Conservation (phyloP, 2,329 filamentous ascomycete genomes). For the Pseudocercospora fijiensis region DNA sequence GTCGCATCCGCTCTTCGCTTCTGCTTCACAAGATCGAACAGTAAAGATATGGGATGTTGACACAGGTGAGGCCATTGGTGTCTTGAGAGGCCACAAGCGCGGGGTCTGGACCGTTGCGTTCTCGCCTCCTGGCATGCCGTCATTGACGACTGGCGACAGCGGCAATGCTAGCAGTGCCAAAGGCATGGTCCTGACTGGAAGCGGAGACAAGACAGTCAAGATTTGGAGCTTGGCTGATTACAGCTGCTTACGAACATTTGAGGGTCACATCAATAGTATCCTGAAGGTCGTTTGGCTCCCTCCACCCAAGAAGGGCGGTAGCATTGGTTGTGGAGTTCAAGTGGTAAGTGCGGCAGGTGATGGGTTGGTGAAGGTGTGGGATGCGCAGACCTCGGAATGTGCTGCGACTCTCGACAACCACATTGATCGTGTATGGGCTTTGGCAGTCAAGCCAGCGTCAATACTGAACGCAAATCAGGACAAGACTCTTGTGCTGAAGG, state of each 20-base stretch:
- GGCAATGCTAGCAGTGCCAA: slow-evolving; percentile 63
- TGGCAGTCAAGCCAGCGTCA: slow-evolving; percentile 65
- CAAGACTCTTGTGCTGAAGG: slow-evolving; percentile 16
- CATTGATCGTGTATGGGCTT: slow-evolving; percentile 90
- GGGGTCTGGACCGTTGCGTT: slow-evolving; percentile 97
- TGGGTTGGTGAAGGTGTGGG: slow-evolving; percentile 95
- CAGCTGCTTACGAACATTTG: slow-evolving; percentile 87
- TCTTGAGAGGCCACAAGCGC: slow-evolving; percentile 86
- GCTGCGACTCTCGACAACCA: slow-evolving; percentile 95
- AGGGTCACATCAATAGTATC: slow-evolving; percentile 94
- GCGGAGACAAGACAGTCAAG: slow-evolving; percentile 93
- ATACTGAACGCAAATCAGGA: slow-evolving; percentile 13
- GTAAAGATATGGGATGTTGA: slow-evolving; percentile 95
- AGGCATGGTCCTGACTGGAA: slow-evolving; percentile 83
- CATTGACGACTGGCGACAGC: slow-evolving; percentile 68
- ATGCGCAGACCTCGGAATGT: slow-evolving; percentile 77
- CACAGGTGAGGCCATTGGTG: slow-evolving; percentile 85
- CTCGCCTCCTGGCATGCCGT: slow-evolving; percentile 73
- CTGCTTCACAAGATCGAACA: slow-evolving; percentile 92
- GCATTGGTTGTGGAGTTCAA: slow-evolving; percentile 60
- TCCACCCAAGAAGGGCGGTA: slow-evolving; percentile 42
- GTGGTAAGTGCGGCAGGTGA: slow-evolving; percentile 89
- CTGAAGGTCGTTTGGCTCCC: slow-evolving; percentile 89
- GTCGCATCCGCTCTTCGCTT: slow-evolving; percentile 78
- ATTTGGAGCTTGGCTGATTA: slow-evolving; percentile 93